These are phyloP conservation scores for Tilletia indica DNA, from an alignment of 1,284 basidiomycete species.

Conservation along the genomic window DNA sequence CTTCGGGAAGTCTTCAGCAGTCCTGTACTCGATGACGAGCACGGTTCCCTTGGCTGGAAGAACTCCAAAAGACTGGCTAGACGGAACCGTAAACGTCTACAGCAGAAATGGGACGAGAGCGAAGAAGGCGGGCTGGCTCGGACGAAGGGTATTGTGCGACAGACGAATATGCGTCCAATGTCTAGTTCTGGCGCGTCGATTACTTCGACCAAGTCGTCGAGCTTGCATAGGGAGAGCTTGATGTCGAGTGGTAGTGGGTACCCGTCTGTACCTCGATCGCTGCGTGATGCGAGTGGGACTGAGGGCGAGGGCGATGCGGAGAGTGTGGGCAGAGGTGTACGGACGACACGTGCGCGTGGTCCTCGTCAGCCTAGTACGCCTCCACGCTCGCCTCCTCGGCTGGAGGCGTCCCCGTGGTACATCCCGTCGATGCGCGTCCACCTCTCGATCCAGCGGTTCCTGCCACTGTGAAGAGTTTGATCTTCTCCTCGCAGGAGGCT, in stretches of 20 bases:
- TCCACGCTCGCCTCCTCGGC: neutral
- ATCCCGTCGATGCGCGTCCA: neutral
- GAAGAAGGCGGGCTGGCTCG: slow-evolving; percentile 30
- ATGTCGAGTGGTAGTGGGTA: neutral
- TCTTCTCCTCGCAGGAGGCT: neutral
- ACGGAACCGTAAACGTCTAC: slow-evolving; percentile 38
- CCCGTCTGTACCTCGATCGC: neutral
- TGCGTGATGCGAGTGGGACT: neutral
- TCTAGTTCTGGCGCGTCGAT: slow-evolving; percentile 14
- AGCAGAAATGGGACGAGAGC: slow-evolving; percentile 50
- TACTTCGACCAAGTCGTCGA: neutral
- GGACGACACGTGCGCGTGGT: too few relatives aligned
- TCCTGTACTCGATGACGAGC: slow-evolving; percentile 33
- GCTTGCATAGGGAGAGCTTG: neutral
- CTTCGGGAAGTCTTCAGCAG: slow-evolving; percentile 53
- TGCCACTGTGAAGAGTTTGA: too few relatives aligned
- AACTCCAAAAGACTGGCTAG: slow-evolving; percentile 35
- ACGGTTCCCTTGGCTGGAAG: slow-evolving; percentile 25
- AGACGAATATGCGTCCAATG: neutral
- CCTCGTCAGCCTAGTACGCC: neutral
- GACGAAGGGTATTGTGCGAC: neutral
- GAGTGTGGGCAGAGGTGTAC: neutral
- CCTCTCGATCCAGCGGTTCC: too few relatives aligned
- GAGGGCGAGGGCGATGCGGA: neutral
- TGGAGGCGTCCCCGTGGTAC: neutral